Base-by-base conservation (phyloP, 805 yeast genomes). In the Cyberlindnera euphorbiiphila region DNA sequence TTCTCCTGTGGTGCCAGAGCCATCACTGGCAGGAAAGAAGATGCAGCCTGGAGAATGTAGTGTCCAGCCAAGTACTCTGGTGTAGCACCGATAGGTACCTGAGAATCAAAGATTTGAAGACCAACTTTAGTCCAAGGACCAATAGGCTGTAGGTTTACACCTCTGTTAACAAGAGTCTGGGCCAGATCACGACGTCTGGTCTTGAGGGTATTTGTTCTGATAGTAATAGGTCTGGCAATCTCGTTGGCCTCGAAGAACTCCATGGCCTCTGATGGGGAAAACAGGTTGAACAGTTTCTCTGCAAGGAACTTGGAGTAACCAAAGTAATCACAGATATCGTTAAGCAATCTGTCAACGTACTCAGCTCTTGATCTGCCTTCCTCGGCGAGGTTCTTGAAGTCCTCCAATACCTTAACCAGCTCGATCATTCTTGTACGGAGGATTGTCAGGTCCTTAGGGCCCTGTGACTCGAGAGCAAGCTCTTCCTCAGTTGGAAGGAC, bases 51-150 rank as follows among this genome's bases (percentile, higher is more conserved):
- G 54, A 93, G 68, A 46, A 93, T 93, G 66, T 93, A 93, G 58
- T 93, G 96, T 56, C 99, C 99, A 11, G 98, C 95, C 56, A 93
- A 71, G 60, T 93, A 93, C 66, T 93, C 99, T 29, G 99, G 98
- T 8, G 99, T 93, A 30, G 99, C 98, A 64, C 99, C 99, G 51
- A 93, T 85, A 29, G 99, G 98, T n/a, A 93, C 98, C 62, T 89
- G 98, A 17, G 98, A 89, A 59, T 93, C 99, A 60, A 91, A 93
- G 36, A 93, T 81, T 64, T 93, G 98, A 49, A 93, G 71, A 45
- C 99, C 99, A 35, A 93, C 98, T 64, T 93, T 93, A 17, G 98
- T 88, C 99, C 99, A 93, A 28, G 85, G 69, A 34, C 98, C 98
- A 53, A 93, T 87, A 30, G 98, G 98, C 65, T 93, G 97, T 52